Evolutionary conservation across 257 asterid genomes (phyloP).

Genomic region (Paulownia fortunei): DNA sequence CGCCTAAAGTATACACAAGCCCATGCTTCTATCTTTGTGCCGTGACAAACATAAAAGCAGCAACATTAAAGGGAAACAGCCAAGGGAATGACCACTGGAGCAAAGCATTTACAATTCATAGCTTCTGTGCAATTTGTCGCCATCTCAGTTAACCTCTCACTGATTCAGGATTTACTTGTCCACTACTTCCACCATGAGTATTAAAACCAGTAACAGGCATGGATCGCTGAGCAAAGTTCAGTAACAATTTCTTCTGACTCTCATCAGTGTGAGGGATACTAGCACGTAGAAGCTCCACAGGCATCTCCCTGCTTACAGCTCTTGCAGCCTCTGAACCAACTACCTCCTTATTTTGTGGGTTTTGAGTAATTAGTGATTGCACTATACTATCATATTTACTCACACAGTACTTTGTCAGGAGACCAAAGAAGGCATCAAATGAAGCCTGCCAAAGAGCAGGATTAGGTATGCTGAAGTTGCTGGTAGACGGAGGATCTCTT

Average conservation of each 20-base stretch:
- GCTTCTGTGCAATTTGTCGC: slow-evolving; percentile 19
- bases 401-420: slow-evolving; percentile 77
- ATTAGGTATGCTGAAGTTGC: slow-evolving; percentile 66
- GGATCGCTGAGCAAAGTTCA: slow-evolving; percentile 79
- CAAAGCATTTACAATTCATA: slow-evolving; percentile 39
- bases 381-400: slow-evolving; percentile 80
- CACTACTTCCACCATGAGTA: slow-evolving; percentile 45
- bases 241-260: slow-evolving; percentile 66
- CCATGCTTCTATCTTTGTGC: slow-evolving; percentile 15
- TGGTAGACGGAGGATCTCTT: slow-evolving; percentile 57
- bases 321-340: slow-evolving; percentile 69
- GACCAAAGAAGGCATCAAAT: slow-evolving; percentile 90
- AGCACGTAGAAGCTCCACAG: slow-evolving; percentile 89
- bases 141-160: slow-evolving; percentile 43
- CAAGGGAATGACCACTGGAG: slow-evolving; percentile 10
- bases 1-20: slow-evolving; percentile 29
- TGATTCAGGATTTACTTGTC: slow-evolving; percentile 48
- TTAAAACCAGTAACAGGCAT: slow-evolving; percentile 69
- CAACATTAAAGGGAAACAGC: background rate
- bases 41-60: background rate
- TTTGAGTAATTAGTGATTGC: slow-evolving; percentile 63
- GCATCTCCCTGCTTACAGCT: slow-evolving; percentile 95
- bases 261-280: slow-evolving; percentile 91
- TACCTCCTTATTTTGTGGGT: slow-evolving; percentile 48
- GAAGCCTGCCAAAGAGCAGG: slow-evolving; percentile 96